Percentiles rank a stretch among this genome's conserved stretches.
Conservation (phyloP, 768 basidiomycete genomes). For the Mycena olivaceomarginata region DNA sequence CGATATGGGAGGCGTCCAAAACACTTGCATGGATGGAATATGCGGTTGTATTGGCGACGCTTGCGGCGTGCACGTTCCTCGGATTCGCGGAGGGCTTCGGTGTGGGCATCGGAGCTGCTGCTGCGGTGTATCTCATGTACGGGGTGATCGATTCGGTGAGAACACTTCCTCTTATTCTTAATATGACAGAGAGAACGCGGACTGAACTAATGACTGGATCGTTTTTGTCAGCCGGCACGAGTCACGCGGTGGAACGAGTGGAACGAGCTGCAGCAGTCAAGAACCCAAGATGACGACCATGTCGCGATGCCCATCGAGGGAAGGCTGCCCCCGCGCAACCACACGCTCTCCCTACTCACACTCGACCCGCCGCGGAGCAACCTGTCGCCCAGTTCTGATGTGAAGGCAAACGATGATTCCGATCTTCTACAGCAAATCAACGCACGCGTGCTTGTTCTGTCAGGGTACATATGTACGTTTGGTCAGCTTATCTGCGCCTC, state of each 20-base stretch:
- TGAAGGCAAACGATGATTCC: neutral
- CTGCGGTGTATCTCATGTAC: conserved; percentile 45
- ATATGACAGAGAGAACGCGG: too few species aligned
- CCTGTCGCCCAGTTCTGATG: too few species aligned
- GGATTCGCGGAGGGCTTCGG: conserved; percentile 52
- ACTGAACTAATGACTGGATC: too few species aligned
- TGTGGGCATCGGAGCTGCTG: conserved; percentile 46
- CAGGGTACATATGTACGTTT: conserved; percentile 32
- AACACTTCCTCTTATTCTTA: neutral
- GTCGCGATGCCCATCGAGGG: neutral
- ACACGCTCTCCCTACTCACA: too few species aligned
- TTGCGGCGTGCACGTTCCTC: conserved; percentile 46
- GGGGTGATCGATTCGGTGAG: conserved; percentile 50
- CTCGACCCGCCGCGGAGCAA: too few species aligned
- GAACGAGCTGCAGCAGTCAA: conserved; percentile 37
- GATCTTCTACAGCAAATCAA: conserved; percentile 29
- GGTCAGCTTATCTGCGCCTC: too few species aligned
- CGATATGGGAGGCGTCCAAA: conserved; percentile 47
- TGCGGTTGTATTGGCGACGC: conserved; percentile 45
- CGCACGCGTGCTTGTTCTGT: conserved; percentile 25
- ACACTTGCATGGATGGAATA: conserved; percentile 45
- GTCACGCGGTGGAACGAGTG: conserved; percentile 44
- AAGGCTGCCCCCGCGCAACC: too few species aligned
- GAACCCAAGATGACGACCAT: neutral
- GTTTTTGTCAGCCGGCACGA: conserved; percentile 32